phyloP scores from a whole-genome alignment of 2,329 filamentous ascomycete genomes.

The Orbilia ellipsospora region DNA sequence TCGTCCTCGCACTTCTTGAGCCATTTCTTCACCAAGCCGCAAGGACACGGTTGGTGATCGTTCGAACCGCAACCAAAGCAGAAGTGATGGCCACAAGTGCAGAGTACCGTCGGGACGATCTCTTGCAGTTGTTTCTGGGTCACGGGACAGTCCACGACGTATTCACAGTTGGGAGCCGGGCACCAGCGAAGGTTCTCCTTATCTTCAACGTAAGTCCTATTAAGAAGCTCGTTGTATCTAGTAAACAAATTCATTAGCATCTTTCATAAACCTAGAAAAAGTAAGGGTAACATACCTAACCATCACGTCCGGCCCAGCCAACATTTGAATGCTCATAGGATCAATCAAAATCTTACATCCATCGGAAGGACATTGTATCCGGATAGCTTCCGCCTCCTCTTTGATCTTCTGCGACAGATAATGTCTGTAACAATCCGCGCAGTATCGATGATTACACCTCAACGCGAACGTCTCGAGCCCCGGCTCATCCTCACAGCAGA shows the following conservation, averaged over 20 bases:
- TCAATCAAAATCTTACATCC: conserved; percentile 91
- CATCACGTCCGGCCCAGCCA: conserved; percentile 62
- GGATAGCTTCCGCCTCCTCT: conserved; percentile 92
- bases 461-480: conserved; percentile 87
- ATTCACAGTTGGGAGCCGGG: conserved; percentile 95
- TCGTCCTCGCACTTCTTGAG: conserved; percentile 98
- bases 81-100: conserved; percentile 84
- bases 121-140: conserved; percentile 87
- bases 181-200: conserved; percentile 97
- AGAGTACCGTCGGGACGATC: conserved; percentile 90
- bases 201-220: conserved; percentile 95
- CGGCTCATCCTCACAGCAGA: conserved; percentile 90
- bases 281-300: conserved; percentile 26
- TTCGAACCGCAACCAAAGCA: conserved; percentile 92
- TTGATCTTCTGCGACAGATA: conserved; percentile 93
- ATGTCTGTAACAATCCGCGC: conserved; percentile 88
- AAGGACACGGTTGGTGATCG: conserved; percentile 94
- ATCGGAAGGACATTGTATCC: conserved; percentile 91
- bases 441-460: conserved; percentile 94
- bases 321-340: conserved; percentile 82
- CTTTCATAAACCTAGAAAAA: background rate
- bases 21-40: conserved; percentile 91
- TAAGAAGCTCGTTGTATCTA: conserved; percentile 86
- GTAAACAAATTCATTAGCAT: conserved; percentile 5
- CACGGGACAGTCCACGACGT: conserved; percentile 86